A percentile compares a stretch with the other conserved stretches of the same genome.
Conservation (phyloP, 1,284 basidiomycete genomes). For the Sanguinoderma infundibulare region DNA sequence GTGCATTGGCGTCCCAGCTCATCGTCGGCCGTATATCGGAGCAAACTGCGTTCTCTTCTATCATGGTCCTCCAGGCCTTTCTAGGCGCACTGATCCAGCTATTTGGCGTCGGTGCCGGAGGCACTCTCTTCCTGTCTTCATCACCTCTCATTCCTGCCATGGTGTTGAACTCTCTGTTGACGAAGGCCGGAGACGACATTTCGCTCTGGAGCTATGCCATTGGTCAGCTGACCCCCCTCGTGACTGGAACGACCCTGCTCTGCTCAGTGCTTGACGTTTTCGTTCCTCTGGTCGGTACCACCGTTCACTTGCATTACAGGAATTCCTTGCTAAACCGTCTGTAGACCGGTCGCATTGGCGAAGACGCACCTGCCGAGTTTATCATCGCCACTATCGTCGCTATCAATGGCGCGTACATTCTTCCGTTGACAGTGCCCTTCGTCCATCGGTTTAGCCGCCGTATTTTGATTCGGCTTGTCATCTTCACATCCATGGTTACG, state of each 20-base stretch:
- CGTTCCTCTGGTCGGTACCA: slow-evolving; percentile 78
- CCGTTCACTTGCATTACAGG: background rate
- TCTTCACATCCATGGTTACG: slow-evolving; percentile 51
- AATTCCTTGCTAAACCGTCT: slow-evolving; percentile 1
- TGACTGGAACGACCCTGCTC: slow-evolving; percentile 74
- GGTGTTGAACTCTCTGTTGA: slow-evolving; percentile 53
- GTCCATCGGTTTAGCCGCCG: slow-evolving; percentile 71
- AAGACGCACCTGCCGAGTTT: slow-evolving; percentile 83
- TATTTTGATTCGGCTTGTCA: slow-evolving; percentile 51
- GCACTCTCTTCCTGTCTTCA: slow-evolving; percentile 64
- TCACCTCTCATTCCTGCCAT: slow-evolving; percentile 57
- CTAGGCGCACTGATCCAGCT: slow-evolving; percentile 61
- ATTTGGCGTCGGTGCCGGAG: slow-evolving; percentile 70
- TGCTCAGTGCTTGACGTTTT: slow-evolving; percentile 85
- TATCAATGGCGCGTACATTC: slow-evolving; percentile 60
- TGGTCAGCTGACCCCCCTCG: slow-evolving; percentile 64
- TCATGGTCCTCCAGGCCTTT: slow-evolving; percentile 63
- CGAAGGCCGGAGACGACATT: slow-evolving; percentile 37
- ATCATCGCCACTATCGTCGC: slow-evolving; percentile 84
- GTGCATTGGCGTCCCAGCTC: slow-evolving; percentile 59
- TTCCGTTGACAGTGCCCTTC: slow-evolving; percentile 76
- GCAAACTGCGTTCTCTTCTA: slow-evolving; percentile 61
- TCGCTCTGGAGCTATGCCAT: slow-evolving; percentile 71
- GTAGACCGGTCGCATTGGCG: slow-evolving; percentile 78
- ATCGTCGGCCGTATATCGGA: slow-evolving; percentile 60